A percentile compares a stretch with the other conserved stretches of the same genome.
Conservation (phyloP, 768 basidiomycete genomes). For the Russula sp. region DNA sequence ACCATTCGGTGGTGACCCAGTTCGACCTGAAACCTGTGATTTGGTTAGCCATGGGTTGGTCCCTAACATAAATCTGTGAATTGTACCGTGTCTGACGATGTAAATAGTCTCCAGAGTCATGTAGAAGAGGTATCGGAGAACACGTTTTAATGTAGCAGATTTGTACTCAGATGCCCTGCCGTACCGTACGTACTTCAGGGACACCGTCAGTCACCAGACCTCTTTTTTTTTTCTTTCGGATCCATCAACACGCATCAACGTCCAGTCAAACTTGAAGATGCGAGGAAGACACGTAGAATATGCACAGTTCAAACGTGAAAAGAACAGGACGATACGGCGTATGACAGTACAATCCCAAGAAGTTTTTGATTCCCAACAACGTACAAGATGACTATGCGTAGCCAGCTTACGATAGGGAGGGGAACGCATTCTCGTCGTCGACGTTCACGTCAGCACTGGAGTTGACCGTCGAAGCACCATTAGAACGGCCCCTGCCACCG, state of each 20-base stretch:
- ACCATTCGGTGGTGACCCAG: constrained; percentile 66
- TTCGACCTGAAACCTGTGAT: constrained; percentile 62
- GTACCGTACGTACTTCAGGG: background rate
- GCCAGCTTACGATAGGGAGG: constrained; percentile 55
- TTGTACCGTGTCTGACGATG: constrained; percentile 58
- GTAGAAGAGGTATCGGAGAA: background rate
- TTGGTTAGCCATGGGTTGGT: constrained; percentile 7
- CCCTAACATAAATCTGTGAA: background rate
- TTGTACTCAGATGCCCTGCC: background rate
- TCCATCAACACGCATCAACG: background rate
- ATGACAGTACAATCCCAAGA: constrained; percentile 21
- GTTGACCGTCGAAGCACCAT: constrained; percentile 24
- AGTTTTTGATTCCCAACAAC: constrained; percentile 17
- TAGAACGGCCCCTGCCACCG: constrained; percentile 37
- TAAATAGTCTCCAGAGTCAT: constrained; percentile 56
- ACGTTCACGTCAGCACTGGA: constrained; percentile 46
- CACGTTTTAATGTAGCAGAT: background rate
- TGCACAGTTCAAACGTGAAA: constrained; percentile 19
- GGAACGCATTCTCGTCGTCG: constrained; percentile 83
- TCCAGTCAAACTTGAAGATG: background rate
- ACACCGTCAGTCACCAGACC: background rate
- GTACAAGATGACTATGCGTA: constrained; percentile 7
- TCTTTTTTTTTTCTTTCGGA: no score
- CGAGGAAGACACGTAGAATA: constrained; percentile 17
- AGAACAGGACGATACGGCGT: constrained; percentile 18